A percentile compares a stretch with the other conserved stretches of the same genome.
These are phyloP conservation scores for Skeletonema tropicum DNA, from an alignment of 108 stramenopile genomes.

Conservation along the genomic window DNA sequence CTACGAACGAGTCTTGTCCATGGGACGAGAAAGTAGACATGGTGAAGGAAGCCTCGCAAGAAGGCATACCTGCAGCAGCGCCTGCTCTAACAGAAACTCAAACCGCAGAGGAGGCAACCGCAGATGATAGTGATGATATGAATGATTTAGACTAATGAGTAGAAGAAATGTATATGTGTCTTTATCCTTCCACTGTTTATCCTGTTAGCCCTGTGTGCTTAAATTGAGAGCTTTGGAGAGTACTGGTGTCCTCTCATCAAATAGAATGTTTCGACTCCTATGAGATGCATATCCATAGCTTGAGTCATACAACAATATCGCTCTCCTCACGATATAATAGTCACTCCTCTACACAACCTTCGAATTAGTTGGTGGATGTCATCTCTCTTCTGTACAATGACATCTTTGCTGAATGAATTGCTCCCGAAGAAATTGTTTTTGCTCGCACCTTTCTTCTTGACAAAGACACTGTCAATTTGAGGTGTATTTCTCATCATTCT, in stretches of 20 bases:
- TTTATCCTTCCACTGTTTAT: too few species aligned
- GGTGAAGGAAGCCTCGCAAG: neutral
- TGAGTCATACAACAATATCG: too few species aligned
- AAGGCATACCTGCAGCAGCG: conserved; percentile 13
- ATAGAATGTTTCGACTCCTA: too few species aligned
- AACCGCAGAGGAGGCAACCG: neutral
- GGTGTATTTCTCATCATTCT: conserved; percentile 25
- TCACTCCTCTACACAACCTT: conserved; percentile 9
- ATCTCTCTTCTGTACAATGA: conserved; percentile 32
- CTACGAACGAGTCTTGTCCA: conserved; percentile 6
- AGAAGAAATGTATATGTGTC: neutral
- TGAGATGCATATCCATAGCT: too few species aligned
- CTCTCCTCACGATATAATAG: neutral
- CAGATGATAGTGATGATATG: conserved; percentile 41
- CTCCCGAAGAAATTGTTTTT: conserved; percentile 29
- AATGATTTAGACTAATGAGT: conserved; percentile 55
- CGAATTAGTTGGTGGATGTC: conserved; percentile 39
- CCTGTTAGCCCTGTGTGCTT: too few species aligned
- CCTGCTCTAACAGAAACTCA: neutral
- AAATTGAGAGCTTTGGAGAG: too few species aligned
- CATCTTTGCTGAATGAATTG: conserved; percentile 32
- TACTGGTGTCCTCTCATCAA: too few species aligned
- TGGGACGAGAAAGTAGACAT: neutral
- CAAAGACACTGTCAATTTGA: conserved; percentile 27
- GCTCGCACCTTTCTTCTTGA: conserved; percentile 17